Evolutionary conservation across 768 basidiomycete genomes (phyloP).

Genomic region (Sporobolomyces phaffii): DNA sequence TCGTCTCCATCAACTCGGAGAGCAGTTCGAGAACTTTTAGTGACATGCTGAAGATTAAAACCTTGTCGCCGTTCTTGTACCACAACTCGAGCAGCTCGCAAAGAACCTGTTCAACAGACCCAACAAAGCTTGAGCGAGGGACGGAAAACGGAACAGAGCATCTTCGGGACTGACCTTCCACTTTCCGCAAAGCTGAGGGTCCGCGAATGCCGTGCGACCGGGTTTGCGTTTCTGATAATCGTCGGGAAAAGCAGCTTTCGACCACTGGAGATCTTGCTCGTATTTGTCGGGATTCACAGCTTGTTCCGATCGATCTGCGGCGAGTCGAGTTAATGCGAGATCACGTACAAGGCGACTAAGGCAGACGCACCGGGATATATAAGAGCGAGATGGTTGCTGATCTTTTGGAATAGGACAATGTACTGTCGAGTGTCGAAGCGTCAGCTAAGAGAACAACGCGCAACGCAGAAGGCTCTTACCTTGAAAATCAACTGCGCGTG

Average conservation of each 20-base stretch:
- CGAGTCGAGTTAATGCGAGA: background rate
- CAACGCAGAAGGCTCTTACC: too few relatives aligned
- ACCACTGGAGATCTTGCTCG: constrained; percentile 58
- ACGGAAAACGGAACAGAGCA: too few relatives aligned
- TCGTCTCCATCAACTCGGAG: constrained; percentile 27
- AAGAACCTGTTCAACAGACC: constrained; percentile 54
- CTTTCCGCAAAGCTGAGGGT: constrained; percentile 70
- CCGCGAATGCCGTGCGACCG: constrained; percentile 62
- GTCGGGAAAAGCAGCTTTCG: constrained; percentile 61
- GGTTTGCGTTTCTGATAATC: constrained; percentile 45
- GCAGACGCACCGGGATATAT: constrained; percentile 68
- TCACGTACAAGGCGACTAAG: background rate
- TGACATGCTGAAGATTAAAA: constrained; percentile 80
- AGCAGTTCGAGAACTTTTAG: constrained; percentile 35
- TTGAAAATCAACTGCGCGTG: constrained; percentile 57
- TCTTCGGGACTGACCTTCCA: constrained; percentile 56
- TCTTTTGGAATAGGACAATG: constrained; percentile 73
- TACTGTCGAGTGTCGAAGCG: constrained; percentile 45
- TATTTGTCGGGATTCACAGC: constrained; percentile 64
- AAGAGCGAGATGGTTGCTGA: constrained; percentile 80
- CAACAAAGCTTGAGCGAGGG: too few relatives aligned
- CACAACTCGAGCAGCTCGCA: constrained; percentile 64
- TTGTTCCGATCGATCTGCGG: constrained; percentile 52
- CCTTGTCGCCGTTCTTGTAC: constrained; percentile 66
- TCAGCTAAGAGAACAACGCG: too few relatives aligned